These are phyloP conservation scores for Liquidambar formosana DNA, from an alignment of 164 flowering plant species.

Conservation along the genomic window DNA sequence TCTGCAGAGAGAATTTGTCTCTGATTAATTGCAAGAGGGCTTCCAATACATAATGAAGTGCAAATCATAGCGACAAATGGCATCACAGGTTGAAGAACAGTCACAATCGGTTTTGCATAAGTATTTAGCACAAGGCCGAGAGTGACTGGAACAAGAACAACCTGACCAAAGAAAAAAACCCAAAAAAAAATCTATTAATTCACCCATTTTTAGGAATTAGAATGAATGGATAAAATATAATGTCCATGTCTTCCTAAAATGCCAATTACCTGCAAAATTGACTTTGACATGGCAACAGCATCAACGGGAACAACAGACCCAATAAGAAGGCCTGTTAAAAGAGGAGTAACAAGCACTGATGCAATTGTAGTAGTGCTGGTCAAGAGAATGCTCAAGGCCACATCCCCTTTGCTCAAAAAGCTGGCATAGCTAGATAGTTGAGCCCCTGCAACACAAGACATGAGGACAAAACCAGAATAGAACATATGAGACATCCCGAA, in stretches of 20 bases:
- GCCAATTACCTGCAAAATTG: slow-evolving; percentile 76
- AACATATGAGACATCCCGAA: slow-evolving; percentile 73
- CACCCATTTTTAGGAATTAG: slow-evolving; percentile 6
- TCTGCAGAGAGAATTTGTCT: slow-evolving; percentile 70
- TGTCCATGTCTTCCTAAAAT: not conserved
- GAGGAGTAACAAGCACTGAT: slow-evolving; percentile 79
- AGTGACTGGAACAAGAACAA: slow-evolving; percentile 79
- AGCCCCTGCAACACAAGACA: slow-evolving; percentile 88
- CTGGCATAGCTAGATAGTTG: slow-evolving; percentile 94
- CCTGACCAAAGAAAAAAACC: slow-evolving; percentile 52
- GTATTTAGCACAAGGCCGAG: slow-evolving; percentile 84
- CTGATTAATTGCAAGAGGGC: slow-evolving; percentile 90
- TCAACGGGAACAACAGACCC: slow-evolving; percentile 96
- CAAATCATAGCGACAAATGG: slow-evolving; percentile 95
- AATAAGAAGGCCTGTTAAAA: slow-evolving; percentile 80
- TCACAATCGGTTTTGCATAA: slow-evolving; percentile 82
- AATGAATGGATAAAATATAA: not conserved
- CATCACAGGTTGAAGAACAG: slow-evolving; percentile 74
- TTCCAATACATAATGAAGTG: slow-evolving; percentile 91
- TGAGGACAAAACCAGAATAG: slow-evolving; percentile 89
- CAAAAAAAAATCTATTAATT: not conserved
- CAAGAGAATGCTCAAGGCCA: slow-evolving; percentile 89
- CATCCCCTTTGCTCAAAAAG: slow-evolving; percentile 90
- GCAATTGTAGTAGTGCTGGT: slow-evolving; percentile 83
- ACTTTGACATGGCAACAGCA: slow-evolving; percentile 92